A percentile compares a stretch with the other conserved stretches of the same genome.
These are phyloP conservation scores for Mucor ambiguus DNA, from an alignment of 371 early-diverging fungal species.

Conservation along the genomic window DNA sequence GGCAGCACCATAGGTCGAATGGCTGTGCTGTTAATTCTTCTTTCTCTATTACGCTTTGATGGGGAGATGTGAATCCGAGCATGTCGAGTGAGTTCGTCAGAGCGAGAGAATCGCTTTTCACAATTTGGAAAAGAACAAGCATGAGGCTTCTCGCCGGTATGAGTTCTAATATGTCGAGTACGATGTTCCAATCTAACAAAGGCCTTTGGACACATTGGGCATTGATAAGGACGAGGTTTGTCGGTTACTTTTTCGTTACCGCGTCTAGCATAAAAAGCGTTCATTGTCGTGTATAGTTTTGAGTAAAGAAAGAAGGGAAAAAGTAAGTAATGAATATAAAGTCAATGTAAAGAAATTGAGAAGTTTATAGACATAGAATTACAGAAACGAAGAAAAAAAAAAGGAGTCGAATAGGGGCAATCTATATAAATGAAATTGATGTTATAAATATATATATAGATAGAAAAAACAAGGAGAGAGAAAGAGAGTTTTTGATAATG, in stretches of 20 bases:
- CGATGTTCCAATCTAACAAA: slow-evolving; percentile 71
- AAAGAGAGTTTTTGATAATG: neutral
- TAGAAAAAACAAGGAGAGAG: neutral
- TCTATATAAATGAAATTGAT: slow-evolving; percentile 4
- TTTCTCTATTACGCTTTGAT: slow-evolving; percentile 7
- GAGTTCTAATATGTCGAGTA: slow-evolving; percentile 82
- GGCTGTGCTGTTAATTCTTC: neutral
- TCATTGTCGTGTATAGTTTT: neutral
- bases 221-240: slow-evolving; percentile 57
- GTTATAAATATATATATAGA: neutral
- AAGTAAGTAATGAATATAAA: neutral
- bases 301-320: neutral
- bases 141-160: slow-evolving; percentile 88
- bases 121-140: slow-evolving; percentile 71
- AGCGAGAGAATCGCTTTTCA: slow-evolving; percentile 79
- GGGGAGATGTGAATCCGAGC: slow-evolving; percentile 58
- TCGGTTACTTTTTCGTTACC: slow-evolving; percentile 9
- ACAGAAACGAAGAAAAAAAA: neutral
- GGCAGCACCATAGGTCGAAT: neutral
- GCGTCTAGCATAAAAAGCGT: neutral
- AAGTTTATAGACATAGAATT: neutral
- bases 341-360: neutral
- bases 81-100: slow-evolving; percentile 84
- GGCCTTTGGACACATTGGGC: slow-evolving; percentile 59
- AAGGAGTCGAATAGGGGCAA: slow-evolving; percentile 6